phyloP scores from a whole-genome alignment of 257 asterid genomes.

The Nicotiana obtusifolia region DNA sequence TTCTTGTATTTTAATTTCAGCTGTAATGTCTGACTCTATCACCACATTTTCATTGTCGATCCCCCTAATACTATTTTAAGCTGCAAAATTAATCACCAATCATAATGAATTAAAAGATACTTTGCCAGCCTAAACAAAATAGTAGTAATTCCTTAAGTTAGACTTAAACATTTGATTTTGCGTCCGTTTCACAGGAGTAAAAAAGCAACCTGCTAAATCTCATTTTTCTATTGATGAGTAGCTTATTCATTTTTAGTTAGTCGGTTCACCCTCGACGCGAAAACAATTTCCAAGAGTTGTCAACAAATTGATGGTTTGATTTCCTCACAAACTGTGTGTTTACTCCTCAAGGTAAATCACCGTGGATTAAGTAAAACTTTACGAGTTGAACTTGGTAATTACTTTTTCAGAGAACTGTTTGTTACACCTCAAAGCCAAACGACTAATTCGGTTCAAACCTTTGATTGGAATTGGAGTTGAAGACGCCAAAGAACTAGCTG shows the following conservation, averaged over 20 bases:
- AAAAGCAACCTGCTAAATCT: background rate
- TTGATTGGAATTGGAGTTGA: background rate
- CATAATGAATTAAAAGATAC: background rate
- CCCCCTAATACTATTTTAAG: background rate
- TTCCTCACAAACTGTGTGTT: background rate
- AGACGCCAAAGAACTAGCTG: constrained; percentile 11
- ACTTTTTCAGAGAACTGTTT: background rate
- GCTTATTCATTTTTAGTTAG: background rate
- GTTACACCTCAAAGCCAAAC: background rate
- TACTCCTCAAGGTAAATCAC: constrained; percentile 6
- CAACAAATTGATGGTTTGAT: background rate
- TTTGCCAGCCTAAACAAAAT: background rate
- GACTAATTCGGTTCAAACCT: background rate
- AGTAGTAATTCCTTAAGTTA: background rate
- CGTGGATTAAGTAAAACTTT: background rate
- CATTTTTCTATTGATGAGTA: too few relatives aligned
- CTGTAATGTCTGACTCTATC: background rate
- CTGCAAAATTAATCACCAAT: background rate
- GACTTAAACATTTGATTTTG: background rate
- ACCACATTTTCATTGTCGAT: background rate
- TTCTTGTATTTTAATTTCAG: background rate
- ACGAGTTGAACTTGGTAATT: background rate
- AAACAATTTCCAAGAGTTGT: constrained; percentile 19
- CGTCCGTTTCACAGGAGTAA: background rate
- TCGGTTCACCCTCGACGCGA: background rate